Evolutionary conservation across 176 grass and related monocot genomes (phyloP).

Genomic region (Dendrocalamus sinicus): DNA sequence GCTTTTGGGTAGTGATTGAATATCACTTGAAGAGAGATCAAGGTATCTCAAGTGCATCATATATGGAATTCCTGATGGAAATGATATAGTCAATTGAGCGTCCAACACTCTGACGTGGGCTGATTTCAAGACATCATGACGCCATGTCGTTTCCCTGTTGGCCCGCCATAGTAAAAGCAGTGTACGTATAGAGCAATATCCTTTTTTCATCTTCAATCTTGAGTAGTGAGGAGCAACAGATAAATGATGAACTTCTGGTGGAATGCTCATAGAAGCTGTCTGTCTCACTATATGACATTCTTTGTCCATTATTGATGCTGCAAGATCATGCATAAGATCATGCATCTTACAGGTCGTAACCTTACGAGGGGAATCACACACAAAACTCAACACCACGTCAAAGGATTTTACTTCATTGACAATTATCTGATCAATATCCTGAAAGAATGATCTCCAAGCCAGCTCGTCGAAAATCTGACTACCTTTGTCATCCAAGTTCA

Average conservation of each 20-base stretch:
- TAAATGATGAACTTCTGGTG: background rate
- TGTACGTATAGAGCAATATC: too few species aligned
- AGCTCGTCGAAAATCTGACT: slow-evolving; percentile 33
- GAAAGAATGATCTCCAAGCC: slow-evolving; percentile 34
- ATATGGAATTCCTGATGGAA: background rate
- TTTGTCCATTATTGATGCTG: background rate
- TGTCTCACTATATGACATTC: background rate
- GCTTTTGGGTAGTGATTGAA: background rate
- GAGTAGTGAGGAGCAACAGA: background rate
- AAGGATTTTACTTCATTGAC: too few species aligned
- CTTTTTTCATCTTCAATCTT: too few species aligned
- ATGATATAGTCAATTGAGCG: background rate
- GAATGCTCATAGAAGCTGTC: background rate
- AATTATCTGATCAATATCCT: background rate
- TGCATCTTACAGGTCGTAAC: slow-evolving; percentile 33
- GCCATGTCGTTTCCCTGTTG: too few species aligned
- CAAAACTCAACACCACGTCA: too few species aligned
- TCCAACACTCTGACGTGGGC: background rate
- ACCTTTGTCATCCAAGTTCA: too few species aligned
- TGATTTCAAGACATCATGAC: background rate
- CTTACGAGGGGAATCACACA: too few species aligned
- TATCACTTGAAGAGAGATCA: background rate
- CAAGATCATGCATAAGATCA: slow-evolving; percentile 53
- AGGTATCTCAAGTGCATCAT: background rate
- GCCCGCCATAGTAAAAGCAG: too few species aligned